phyloP scores from a whole-genome alignment of 2,329 filamentous ascomycete genomes.

The Periconia digitata region DNA sequence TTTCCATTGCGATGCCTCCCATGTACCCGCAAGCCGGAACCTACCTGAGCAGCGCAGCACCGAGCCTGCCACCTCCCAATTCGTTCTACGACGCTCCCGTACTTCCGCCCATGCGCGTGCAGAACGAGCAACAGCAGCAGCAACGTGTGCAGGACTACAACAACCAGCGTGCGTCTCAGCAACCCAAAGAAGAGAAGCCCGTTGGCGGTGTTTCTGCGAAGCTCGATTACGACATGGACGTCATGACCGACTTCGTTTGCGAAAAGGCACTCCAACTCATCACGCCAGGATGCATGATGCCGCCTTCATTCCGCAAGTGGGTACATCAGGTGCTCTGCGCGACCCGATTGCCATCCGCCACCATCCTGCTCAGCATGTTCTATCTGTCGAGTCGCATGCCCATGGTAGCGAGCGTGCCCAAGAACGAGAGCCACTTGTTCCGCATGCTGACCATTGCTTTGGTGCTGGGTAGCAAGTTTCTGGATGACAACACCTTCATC shows the following conservation, averaged over 20 bases:
- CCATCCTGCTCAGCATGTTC: constrained; percentile 86
- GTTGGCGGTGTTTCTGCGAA: constrained; percentile 87
- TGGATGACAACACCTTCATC: constrained; percentile 97
- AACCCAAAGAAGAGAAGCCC: constrained; percentile 64
- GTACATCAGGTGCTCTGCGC: constrained; percentile 88
- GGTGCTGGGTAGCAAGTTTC: constrained; percentile 88
- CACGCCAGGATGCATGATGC: constrained; percentile 62
- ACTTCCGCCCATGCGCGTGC: constrained; percentile 51
- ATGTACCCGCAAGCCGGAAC: constrained; percentile 45
- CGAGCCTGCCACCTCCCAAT: constrained; percentile 39
- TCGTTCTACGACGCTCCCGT: constrained; percentile 51
- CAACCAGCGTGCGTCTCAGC: constrained; percentile 39
- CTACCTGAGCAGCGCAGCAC: constrained; percentile 40
- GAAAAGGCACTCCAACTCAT: constrained; percentile 80
- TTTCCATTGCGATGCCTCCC: constrained; percentile 41
- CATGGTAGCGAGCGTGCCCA: constrained; percentile 59
- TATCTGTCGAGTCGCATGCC: constrained; percentile 84
- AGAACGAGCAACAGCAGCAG: constrained; percentile 44
- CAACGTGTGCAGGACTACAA: constrained; percentile 45
- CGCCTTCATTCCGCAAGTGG: constrained; percentile 83
- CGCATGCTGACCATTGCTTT: constrained; percentile 83
- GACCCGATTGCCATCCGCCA: constrained; percentile 85
- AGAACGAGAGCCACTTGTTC: constrained; percentile 72
- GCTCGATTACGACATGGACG: constrained; percentile 94
- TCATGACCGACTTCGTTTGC: constrained; percentile 93